A percentile compares a stretch with the other conserved stretches of the same genome.
Conservation (phyloP, 345 rosid genomes). For the Eucalyptus tenuipes region DNA sequence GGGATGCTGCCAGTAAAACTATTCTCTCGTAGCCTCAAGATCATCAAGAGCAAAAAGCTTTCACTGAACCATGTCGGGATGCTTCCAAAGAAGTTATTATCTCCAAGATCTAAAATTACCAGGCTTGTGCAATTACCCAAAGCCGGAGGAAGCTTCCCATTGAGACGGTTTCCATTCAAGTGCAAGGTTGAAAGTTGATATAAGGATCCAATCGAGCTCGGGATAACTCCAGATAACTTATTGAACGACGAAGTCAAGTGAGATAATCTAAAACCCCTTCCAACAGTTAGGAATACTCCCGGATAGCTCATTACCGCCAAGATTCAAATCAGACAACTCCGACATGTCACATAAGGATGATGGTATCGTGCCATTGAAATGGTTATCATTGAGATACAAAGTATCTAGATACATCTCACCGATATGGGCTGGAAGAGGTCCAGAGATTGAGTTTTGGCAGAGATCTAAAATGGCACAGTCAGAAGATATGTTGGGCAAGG, state of each 20-base stretch:
- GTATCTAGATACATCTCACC: not conserved
- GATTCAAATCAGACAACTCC: not conserved
- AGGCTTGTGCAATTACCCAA: not conserved
- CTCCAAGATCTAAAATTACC: not conserved
- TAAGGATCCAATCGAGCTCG: not conserved
- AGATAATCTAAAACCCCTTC: not conserved
- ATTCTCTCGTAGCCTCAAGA: not conserved
- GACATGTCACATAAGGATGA: not conserved
- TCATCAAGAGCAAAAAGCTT: not conserved
- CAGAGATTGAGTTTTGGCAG: not conserved
- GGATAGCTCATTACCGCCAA: not conserved
- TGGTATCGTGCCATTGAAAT: not conserved
- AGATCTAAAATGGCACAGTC: not conserved
- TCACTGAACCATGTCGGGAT: not conserved
- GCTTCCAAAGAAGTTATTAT: not conserved
- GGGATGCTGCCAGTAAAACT: conserved; percentile 3
- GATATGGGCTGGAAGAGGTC: not conserved
- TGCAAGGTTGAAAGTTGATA: not conserved
- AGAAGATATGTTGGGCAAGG: not conserved
- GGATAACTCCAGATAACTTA: not conserved
- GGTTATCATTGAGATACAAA: not conserved
- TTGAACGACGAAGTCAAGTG: not conserved
- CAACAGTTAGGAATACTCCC: not conserved
- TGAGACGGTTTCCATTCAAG: not conserved
- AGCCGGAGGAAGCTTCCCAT: not conserved